Evolutionary conservation across 192 early-diverging fungal species (phyloP).

Genomic region (Gorgonomyces haynaldii): DNA sequence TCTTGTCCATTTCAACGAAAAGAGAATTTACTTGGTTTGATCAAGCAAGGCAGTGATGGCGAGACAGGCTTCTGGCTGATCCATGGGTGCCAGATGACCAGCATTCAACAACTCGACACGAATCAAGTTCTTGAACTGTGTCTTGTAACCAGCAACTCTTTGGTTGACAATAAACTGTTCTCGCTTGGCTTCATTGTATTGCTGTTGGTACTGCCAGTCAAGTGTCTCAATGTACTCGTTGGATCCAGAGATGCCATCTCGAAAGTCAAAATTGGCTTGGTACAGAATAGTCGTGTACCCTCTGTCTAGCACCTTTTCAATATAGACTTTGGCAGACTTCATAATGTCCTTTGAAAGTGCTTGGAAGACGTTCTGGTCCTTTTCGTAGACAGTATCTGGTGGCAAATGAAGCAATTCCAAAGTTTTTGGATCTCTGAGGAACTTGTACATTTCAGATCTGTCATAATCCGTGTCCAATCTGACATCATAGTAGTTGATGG

Average conservation of each 20-base stretch:
- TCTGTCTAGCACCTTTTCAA: constrained; percentile 42
- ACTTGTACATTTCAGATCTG: constrained; percentile 45
- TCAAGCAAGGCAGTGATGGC: no score
- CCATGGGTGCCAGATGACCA: constrained; percentile 63
- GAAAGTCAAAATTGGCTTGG: constrained; percentile 77
- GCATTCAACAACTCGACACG: constrained; percentile 54
- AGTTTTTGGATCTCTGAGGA: constrained; percentile 41
- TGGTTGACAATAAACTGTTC: constrained; percentile 22
- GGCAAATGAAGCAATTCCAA: constrained; percentile 51
- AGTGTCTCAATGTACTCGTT: constrained; percentile 60
- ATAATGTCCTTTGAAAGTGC: constrained; percentile 51
- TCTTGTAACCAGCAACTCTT: constrained; percentile 46
- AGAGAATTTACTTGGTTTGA: no score
- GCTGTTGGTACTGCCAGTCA: constrained; percentile 36
- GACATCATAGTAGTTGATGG: constrained; percentile 69
- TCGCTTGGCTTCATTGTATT: constrained; percentile 25
- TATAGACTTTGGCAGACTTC: constrained; percentile 42
- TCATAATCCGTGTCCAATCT: constrained; percentile 54
- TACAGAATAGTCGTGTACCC: constrained; percentile 44
- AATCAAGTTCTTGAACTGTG: constrained; percentile 36
- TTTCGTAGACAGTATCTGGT: constrained; percentile 22
- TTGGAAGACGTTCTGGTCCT: constrained; percentile 41
- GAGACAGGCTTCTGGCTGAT: no score
- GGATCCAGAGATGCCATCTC: constrained; percentile 59
- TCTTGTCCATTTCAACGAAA: no score